Base-by-base conservation (phyloP, 2,329 filamentous ascomycete genomes). In the Fusarium sp. region DNA sequence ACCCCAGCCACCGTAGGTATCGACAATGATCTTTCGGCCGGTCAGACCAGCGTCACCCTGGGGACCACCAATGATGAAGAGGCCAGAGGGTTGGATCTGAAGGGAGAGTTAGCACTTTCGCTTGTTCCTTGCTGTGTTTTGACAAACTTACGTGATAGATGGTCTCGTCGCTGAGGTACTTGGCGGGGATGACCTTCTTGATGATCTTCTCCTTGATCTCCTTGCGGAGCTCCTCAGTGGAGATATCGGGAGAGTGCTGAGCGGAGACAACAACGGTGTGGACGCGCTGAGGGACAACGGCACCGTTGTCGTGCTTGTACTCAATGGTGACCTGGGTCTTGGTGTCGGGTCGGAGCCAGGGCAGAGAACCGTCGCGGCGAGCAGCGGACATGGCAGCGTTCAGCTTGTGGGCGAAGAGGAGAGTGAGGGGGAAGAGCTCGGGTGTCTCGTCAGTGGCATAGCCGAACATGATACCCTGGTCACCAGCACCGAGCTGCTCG, bases 391-490 rank as follows among this genome's bases (percentile, higher is more conserved):
- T 97, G 85, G 94, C 94, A 83, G 92, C 90, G 88, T 99, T 99
- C 80, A 99, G 94, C 90, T 95, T 95, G 91, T 99, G 96, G 82
- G 96, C 93, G 82, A 98, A 91, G 81, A 96, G 90, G 79, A 98
- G 90, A 81, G 96, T 98, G 81, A 99, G 89, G 78, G 96, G 96
- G 84, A 98, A 94, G 80, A 97, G 91, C 89, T 99, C 96, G 73
- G 96, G 95, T 80, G 96, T 98, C 91, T 99, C 96, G 82, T 99
- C 96, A 81, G 96, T 98, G 85, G 96, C 96, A 90, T 99, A 99
- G 81, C 96, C 96, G 87, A 99, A 99, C 96, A 99, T 99, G 90
- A 99, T 98, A 90, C 96, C 96, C 90, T 99, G 96, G 87, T 99
- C 96, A 93, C 96, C 96, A 74, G 96, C 96, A 86, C 96, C 96